phyloP scores from a whole-genome alignment of 345 rosid genomes.

The Salix arbutifolia region DNA sequence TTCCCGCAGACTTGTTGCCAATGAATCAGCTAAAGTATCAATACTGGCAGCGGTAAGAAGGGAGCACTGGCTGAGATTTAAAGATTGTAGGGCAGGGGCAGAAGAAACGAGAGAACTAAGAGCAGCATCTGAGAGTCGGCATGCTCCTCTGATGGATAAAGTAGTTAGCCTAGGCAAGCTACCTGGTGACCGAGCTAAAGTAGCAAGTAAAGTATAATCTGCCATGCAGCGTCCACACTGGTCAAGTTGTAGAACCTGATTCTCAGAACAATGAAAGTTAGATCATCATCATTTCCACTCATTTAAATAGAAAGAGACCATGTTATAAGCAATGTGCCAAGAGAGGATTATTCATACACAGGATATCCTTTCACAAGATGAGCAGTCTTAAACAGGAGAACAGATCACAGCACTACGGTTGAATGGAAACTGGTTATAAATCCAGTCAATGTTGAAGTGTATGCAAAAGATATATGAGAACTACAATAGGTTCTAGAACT shows the following conservation, averaged over 20 bases:
- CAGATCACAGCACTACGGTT: background rate
- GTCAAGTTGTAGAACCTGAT: slow-evolving; percentile 85
- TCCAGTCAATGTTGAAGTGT: no score
- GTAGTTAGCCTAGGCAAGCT: slow-evolving; percentile 55
- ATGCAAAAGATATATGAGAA: no score
- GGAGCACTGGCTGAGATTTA: slow-evolving; percentile 83
- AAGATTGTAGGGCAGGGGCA: slow-evolving; percentile 57
- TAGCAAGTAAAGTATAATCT: slow-evolving; percentile 47
- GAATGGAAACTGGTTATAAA: background rate
- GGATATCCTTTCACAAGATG: background rate
- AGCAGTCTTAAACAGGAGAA: background rate
- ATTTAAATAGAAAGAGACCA: background rate
- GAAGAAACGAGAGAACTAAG: slow-evolving; percentile 50
- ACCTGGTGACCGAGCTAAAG: slow-evolving; percentile 51
- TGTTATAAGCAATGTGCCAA: background rate
- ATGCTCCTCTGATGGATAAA: slow-evolving; percentile 71
- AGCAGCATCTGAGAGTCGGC: slow-evolving; percentile 77
- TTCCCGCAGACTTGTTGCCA: slow-evolving; percentile 66
- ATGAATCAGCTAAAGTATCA: slow-evolving; percentile 44
- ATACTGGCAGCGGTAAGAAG: slow-evolving; percentile 60
- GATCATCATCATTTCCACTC: slow-evolving; percentile 1
- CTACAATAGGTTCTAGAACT: background rate
- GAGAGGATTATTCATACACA: background rate
- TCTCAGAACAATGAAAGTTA: slow-evolving; percentile 21
- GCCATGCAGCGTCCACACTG: slow-evolving; percentile 79